Conservation (phyloP, 495 filamentous ascomycete species). For the Jackrogersella minutella region DNA sequence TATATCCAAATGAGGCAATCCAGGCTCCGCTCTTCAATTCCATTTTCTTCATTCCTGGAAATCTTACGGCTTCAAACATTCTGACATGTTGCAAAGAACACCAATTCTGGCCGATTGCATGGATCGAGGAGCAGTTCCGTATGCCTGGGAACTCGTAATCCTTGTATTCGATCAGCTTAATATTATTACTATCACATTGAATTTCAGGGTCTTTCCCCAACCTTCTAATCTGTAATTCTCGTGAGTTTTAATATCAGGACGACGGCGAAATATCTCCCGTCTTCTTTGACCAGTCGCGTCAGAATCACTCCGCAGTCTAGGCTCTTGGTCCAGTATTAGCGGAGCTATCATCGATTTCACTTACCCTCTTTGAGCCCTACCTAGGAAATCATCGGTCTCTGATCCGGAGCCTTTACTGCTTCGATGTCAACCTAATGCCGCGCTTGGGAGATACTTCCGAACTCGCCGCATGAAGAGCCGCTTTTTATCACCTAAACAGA, state of each 20-base stretch:
- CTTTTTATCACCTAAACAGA: constrained; percentile 1
- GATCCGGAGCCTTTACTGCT: constrained; percentile 32
- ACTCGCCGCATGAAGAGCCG: constrained; percentile 26
- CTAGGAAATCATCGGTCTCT: constrained; percentile 19
- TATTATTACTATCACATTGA: not conserved
- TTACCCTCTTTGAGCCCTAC: constrained; percentile 16
- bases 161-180: constrained; percentile 16
- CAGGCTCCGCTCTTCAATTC: constrained; percentile 27
- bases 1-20: constrained; percentile 15
- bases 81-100: constrained; percentile 10
- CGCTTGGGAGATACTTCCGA: constrained; percentile 23
- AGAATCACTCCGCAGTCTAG: constrained; percentile 11
- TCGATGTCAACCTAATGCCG: constrained; percentile 24
- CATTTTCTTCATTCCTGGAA: constrained; percentile 20
- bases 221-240: constrained; percentile 29
- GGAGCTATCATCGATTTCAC: constrained; percentile 23
- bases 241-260: constrained; percentile 33
- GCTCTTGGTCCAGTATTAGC: constrained; percentile 15
- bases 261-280: constrained; percentile 40
- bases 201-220: constrained; percentile 31
- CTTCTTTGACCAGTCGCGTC: constrained; percentile 12
- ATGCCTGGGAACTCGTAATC: constrained; percentile 26
- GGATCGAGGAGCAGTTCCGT: constrained; percentile 17
- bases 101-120: constrained; percentile 23
- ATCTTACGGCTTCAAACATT: not conserved